Conservation (phyloP, 805 yeast species). For the Starmerella bacillaris region DNA sequence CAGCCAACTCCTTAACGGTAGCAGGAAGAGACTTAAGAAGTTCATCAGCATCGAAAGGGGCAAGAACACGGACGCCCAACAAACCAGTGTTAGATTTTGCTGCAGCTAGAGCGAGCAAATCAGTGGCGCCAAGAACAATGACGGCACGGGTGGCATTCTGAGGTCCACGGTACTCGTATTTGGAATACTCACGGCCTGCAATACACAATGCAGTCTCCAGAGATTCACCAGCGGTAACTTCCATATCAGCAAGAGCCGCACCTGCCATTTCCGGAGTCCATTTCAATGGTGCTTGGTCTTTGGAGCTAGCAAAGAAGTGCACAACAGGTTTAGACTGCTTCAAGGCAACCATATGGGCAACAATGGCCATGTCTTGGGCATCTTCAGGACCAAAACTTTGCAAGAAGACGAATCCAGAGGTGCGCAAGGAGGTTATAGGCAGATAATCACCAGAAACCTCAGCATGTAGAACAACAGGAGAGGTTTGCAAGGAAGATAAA, state of each 20-base stretch:
- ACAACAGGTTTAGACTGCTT: slow-evolving; percentile 39
- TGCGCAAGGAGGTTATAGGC: slow-evolving; percentile 53
- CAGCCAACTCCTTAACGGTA: slow-evolving; percentile 36
- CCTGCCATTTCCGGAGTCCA: slow-evolving; percentile 17
- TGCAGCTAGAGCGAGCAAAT: too few relatives aligned
- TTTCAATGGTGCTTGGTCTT: slow-evolving; percentile 11
- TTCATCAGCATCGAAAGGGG: slow-evolving; percentile 49
- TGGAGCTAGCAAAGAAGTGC: slow-evolving; percentile 37
- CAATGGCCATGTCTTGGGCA: slow-evolving; percentile 34
- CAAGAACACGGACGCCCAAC: slow-evolving; percentile 43
- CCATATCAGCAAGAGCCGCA: slow-evolving; percentile 14
- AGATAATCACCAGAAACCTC: slow-evolving; percentile 39
- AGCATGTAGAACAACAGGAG: slow-evolving; percentile 16
- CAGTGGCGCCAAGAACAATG: slow-evolving; percentile 30
- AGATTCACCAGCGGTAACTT: slow-evolving; percentile 5
- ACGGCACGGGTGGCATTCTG: slow-evolving; percentile 32
- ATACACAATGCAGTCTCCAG: slow-evolving; percentile 21
- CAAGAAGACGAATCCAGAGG: slow-evolving; percentile 43
- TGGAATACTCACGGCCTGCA: slow-evolving; percentile 23
- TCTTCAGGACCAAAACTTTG: slow-evolving; percentile 47
- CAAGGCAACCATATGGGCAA: slow-evolving; percentile 41
- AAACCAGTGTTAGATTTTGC: slow-evolving; percentile 25
- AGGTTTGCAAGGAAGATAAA: slow-evolving; percentile 6
- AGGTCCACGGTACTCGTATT: slow-evolving; percentile 30
- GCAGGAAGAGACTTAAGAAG: slow-evolving; percentile 37